Base-by-base conservation (phyloP, 306 rosid genomes). In the Pyrus bretschneideri region DNA sequence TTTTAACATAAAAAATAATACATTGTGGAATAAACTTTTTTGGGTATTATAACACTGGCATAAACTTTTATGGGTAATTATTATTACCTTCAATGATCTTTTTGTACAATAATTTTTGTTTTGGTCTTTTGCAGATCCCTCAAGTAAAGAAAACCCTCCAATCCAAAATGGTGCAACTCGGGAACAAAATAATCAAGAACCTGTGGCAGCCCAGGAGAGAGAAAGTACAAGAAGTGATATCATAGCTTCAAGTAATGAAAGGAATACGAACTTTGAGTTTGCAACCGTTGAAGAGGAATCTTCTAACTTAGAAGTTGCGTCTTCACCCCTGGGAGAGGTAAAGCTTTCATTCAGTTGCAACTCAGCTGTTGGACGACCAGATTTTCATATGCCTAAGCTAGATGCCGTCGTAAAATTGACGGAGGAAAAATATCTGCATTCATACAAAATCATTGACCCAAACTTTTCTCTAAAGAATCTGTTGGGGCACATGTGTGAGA, bases 361-460 rank as follows among this genome's bases (percentile, higher is more conserved):
- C 81, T 75, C 86, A 62, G 80, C 84, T 77, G 67, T 76, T 76
- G 84, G 89, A 81, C 82, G 88, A 67, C 84, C 78, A 63, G 82
- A 82, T 84, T 87, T 88, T 81, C 85, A 42, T 62, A 74, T 87
- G 80, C 91, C 85, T 85, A 79, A 83, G 75, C 83, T 81, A 27
- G 88, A 88, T 77, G 88, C 81, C 54, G 81, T 85, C 79, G 70
- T 85, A 67, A 90, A 91, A 81, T 58, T 82, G 91, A 81, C 81
- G 76, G 97, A 89, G 91, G 97, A 89, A 70, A 92, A 89, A 80
- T 92, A 90, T 80, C 82, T 87, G 88, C 88, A 70, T 44, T 77
- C 91, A 80, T 91, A 89, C 88, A 85, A 87, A 86, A 76, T 83
- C 70, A 75, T 76, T 73, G 91, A 84, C 85, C 89, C 84, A 66